Percentiles rank a stretch among this genome's conserved stretches.
Evolutionary conservation across 768 basidiomycete species (phyloP).

Genomic region (Leccinum broughii): DNA sequence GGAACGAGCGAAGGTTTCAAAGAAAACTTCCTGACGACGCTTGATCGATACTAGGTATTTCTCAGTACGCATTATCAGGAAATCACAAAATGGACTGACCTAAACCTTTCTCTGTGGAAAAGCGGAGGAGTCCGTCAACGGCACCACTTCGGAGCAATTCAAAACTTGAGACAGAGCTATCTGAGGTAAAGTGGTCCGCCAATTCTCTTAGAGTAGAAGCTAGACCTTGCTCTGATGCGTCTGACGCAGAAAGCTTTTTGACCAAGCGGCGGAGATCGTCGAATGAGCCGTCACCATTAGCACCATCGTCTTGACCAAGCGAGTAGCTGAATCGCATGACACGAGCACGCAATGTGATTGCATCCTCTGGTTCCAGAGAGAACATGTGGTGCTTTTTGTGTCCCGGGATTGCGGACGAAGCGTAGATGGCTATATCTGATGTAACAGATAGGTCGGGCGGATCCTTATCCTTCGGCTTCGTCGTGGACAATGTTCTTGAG

Average conservation of each 20-base stretch:
- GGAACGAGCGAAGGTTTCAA: constrained; percentile 72
- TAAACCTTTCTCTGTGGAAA: constrained; percentile 66
- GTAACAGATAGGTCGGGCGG: constrained; percentile 35
- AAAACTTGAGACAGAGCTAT: constrained; percentile 89
- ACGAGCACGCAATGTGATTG: constrained; percentile 87
- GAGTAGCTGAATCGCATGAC: constrained; percentile 86
- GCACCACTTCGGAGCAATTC: constrained; percentile 93
- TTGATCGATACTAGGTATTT: constrained; percentile 53
- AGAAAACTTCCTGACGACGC: constrained; percentile 74
- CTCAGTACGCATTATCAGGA: constrained; percentile 7
- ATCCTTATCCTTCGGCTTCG: constrained; percentile 50
- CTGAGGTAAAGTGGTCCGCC: constrained; percentile 76
- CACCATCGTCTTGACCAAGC: constrained; percentile 52
- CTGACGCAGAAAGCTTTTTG: constrained; percentile 52
- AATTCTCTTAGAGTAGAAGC: constrained; percentile 66
- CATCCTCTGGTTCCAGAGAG: constrained; percentile 82
- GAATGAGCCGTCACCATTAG: constrained; percentile 59
- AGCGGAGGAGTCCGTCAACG: constrained; percentile 81
- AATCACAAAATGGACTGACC: constrained; percentile 8
- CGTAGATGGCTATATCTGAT: constrained; percentile 38
- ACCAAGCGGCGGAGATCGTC: constrained; percentile 65
- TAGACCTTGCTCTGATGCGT: constrained; percentile 63
- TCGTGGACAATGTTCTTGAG: constrained; percentile 55
- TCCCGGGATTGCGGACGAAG: constrained; percentile 53
- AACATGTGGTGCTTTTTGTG: constrained; percentile 71